Base-by-base conservation (phyloP, 306 rosid genomes). In the Cicer arietinum region DNA sequence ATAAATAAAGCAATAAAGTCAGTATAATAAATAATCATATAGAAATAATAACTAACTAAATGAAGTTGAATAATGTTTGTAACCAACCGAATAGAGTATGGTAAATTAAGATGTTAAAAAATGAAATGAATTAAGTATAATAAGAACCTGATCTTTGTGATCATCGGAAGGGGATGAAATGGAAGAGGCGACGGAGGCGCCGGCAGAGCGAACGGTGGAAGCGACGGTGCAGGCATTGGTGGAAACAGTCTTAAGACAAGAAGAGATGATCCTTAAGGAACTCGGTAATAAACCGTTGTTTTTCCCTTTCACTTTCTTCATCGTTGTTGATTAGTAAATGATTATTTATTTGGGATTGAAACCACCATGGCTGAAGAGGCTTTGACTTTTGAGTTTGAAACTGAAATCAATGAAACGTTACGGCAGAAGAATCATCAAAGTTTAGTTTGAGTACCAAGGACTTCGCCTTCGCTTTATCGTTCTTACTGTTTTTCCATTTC, bases 181-280 rank as follows among this genome's bases (percentile, higher is more conserved):
- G 16, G 96, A 82, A 57, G 95, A 86, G 10, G 93, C 90, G 13
- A 93, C 95, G 43, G 98, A 90, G 10, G 93, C 96, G 51, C 96
- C 90, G 59, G 98, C 96, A 6, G 96, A 93, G 73, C 98, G 98
- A 3, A 93, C 98, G 17, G 92, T 79, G 53, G 96, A 89, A 81
- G 96, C 94, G 65, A 86, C 95, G 69, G 86, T 84, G 82, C 85
- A 83, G 58, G 96, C 97, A 82, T 92, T 92, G 45, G 97, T 77
- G 39, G 97, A 90, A 16, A 90, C 92, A 17, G 94, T 92, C 80
- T 92, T 92, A 39, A 93, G 83, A 84, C 98, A 93, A 8, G 90
- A 89, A 72, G 98, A 93, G 60, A 93, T 90, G 43, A 90, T 87
- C 83, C 92, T 88, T 62, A 93, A 75, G 6, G 98, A 93, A 85